phyloP scores from a whole-genome alignment of 345 rosid genomes.

The Linum tenue region DNA sequence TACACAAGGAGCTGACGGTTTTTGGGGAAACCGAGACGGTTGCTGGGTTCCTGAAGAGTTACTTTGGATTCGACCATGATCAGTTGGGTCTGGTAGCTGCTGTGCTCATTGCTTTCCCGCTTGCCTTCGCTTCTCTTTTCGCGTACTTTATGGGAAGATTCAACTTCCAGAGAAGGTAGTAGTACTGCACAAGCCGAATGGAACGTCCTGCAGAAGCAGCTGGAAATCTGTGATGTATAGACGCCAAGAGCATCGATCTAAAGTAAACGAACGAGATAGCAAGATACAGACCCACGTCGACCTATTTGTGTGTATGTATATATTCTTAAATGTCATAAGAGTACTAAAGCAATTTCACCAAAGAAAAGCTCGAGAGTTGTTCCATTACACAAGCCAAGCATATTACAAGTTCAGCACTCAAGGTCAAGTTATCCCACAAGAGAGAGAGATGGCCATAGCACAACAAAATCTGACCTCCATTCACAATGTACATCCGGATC shows the following conservation, averaged over 20 bases:
- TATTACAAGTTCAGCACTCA: neutral
- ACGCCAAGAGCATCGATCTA: too few species aligned
- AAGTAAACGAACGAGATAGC: too few species aligned
- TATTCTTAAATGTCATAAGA: too few species aligned
- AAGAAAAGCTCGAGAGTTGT: neutral
- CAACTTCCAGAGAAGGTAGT: slow-evolving; percentile 60
- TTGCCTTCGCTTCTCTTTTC: slow-evolving; percentile 43
- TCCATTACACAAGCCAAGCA: neutral
- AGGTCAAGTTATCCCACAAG: neutral
- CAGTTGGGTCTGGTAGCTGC: slow-evolving; percentile 26
- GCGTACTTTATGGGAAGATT: slow-evolving; percentile 40
- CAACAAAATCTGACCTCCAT: neutral
- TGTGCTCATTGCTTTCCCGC: slow-evolving; percentile 41
- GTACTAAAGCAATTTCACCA: too few species aligned
- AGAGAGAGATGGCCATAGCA: neutral
- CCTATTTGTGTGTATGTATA: too few species aligned
- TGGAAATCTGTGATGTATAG: too few species aligned
- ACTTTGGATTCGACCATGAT: slow-evolving; percentile 44
- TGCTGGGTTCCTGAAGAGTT: slow-evolving; percentile 38
- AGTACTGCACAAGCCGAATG: neutral
- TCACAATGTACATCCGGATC: neutral
- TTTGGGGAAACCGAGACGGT: slow-evolving; percentile 40
- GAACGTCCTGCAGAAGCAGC: too few species aligned
- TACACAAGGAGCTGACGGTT: slow-evolving; percentile 28
- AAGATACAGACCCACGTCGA: too few species aligned